phyloP scores from a whole-genome alignment of 1,139 yeast genomes.

The Suhomyces taliae region DNA sequence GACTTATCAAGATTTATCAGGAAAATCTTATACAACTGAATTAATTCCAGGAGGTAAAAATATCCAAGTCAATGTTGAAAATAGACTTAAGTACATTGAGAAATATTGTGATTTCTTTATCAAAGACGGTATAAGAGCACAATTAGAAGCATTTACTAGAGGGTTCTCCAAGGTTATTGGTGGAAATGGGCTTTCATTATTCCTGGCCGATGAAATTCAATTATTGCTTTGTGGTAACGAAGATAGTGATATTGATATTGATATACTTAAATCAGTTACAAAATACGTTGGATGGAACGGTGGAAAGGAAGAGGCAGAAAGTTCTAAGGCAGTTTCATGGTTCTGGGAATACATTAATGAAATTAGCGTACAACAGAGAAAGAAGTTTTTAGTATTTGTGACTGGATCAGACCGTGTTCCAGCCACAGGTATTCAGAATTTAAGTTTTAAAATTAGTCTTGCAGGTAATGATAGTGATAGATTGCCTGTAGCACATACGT shows the following conservation, averaged over 20 bases:
- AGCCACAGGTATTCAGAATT: conserved; percentile 81
- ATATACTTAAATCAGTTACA: conserved; percentile 67
- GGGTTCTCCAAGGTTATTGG: conserved; percentile 81
- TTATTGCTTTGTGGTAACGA: conserved; percentile 76
- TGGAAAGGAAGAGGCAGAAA: conserved; percentile 32
- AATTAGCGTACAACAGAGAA: conserved; percentile 51
- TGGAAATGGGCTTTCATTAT: conserved; percentile 75
- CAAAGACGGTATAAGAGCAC: conserved; percentile 51
- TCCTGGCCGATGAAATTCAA: conserved; percentile 80
- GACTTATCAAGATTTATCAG: conserved; percentile 40
- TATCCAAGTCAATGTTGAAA: conserved; percentile 52
- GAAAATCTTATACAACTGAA: conserved; percentile 41
- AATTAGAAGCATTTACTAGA: conserved; percentile 55
- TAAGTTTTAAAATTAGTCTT: conserved; percentile 64
- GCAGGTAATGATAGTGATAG: conserved; percentile 50
- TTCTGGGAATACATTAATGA: conserved; percentile 74
- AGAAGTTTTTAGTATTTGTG: conserved; percentile 67
- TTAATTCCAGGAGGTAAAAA: conserved; percentile 58
- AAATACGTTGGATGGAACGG: conserved; percentile 63
- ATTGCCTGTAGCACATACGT: conserved; percentile 87
- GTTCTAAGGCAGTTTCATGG: conserved; percentile 58
- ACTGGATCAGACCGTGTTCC: conserved; percentile 93
- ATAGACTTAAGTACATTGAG: conserved; percentile 60
- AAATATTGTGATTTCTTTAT: conserved; percentile 62
- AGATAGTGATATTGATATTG: conserved; percentile 63